Evolutionary conservation across 306 rosid genomes (phyloP).

Genomic region (Cicer arietinum): DNA sequence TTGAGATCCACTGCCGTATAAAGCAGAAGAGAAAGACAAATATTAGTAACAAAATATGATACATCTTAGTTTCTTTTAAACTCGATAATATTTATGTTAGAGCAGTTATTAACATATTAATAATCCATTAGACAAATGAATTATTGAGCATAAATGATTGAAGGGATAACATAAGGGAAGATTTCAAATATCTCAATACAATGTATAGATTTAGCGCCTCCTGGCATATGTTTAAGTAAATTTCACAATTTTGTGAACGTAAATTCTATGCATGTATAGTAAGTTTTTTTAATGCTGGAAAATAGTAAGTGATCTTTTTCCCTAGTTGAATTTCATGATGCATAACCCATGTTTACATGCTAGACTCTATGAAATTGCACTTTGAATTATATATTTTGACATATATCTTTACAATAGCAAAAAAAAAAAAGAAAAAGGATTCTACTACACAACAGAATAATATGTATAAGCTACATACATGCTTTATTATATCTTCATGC

Average conservation of each 20-base stretch:
- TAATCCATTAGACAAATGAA: conserved; percentile 21
- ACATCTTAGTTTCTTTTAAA: not conserved
- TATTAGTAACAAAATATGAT: conserved; percentile 31
- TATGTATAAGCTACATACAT: conserved; percentile 55
- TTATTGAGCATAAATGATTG: not conserved
- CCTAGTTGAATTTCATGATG: conserved; percentile 33
- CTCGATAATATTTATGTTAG: not conserved
- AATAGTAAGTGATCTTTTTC: conserved; percentile 15
- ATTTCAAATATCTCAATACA: conserved; percentile 34
- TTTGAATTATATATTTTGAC: conserved; percentile 33
- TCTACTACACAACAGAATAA: conserved; percentile 27
- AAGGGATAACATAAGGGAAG: conserved; percentile 31
- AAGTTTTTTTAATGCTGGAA: conserved; percentile 20
- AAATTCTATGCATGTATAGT: conserved; percentile 5
- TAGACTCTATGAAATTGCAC: conserved; percentile 9
- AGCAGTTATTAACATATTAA: not conserved
- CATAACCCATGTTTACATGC: conserved; percentile 18
- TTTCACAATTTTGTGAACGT: conserved; percentile 12
- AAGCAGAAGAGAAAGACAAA: conserved; percentile 31
- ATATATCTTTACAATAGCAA: not conserved
- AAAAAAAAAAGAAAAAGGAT: conserved; percentile 17
- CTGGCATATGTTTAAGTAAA: conserved; percentile 18
- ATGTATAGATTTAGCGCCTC: conserved; percentile 19
- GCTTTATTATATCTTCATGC: conserved; percentile 72
- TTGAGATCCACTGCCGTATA: conserved; percentile 71